Evolutionary conservation across 305 asterid genomes (phyloP), one percentile per base, ranked within the genome.

Genomic region (Solanum chacoense): DNA sequence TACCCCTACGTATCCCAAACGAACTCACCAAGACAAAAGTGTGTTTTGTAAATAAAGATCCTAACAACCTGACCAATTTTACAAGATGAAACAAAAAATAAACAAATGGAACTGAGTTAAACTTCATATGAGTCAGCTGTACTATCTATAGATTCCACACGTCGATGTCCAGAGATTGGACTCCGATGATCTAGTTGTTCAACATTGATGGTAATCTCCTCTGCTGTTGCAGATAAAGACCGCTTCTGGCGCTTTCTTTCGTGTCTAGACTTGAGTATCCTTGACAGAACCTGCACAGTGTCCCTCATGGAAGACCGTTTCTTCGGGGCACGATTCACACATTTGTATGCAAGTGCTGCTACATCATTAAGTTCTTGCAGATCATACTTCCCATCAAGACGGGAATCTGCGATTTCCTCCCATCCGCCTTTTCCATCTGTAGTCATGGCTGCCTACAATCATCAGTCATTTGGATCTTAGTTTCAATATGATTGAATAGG

Each of bases 361-460:
- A 96, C 93, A 36, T 94, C 96, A 12, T 94, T 94, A 50, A 97
- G 95, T 88, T 97, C 98, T 89, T 92, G 93, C 9, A 91, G 76
- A 63, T 93, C 93, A 36, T 94, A 94, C 84, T 93, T 96, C 83
- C 98, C 97, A 45, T 94, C 94, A 11, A 97, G 98, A 67, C 96
- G 95, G 88, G 98, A 97, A 87, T 97, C 99, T 3, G 87, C 95
- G 28, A 97, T 93, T 91, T 97, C 99, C 89, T 96, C 99, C 99
- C 99, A 97, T 77, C 99, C 99, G 24, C 80, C 96, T 88, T 94
- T 95, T 34, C 95, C 99, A 50, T 96, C 99, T 1, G 93, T 93
- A 90, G 94, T 94, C 99, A 96, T 96, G 75, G 99, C 99, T 14
- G 99, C 99, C 99, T 97, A 63, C 76, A 85, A 90, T 86, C 78